Base-by-base conservation (phyloP, 176 grass and related monocot species). In the Bothriochloa decipiens region DNA sequence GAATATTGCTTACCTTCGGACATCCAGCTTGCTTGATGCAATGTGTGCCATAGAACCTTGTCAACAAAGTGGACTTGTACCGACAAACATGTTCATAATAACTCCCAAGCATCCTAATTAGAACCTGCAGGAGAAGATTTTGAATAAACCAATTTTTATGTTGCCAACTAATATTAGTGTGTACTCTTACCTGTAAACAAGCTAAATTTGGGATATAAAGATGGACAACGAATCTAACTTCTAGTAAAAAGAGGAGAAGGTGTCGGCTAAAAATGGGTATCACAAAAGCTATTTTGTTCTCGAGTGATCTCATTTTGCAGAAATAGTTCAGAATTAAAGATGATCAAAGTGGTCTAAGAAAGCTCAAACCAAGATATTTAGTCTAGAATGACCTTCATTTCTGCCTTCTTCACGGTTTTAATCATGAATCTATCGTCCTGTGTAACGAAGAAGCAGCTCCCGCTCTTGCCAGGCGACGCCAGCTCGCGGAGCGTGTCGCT, bases 381-480 rank as follows among this genome's bases (percentile, higher is more conserved):
- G 12, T 42, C 43, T 50, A 49, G 52, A 73, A 84, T 83, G 68
- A 97, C 94, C 91, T 94, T 94, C 62, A 92, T 80, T 88, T 97
- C 94, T 36, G 91, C 87, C 82, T 94, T 94, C 82, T 84, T 94
- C 60, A 97, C 81, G 11, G 94, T 94, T 77, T 97, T 97, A 46
- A 97, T 90, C 89, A 97, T 97, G 87, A 94, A 97, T 3, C 89
- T 83, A 53, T 92, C 91, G 25, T 97, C 94, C 72, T 97, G 91
- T 14, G 94, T 94, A 11, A 97, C 72, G 62, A 94, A 94, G 83
- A 94, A 97, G 82, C 92, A 83, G 81, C 94, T 97, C 52, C 94
- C 89, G 40, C 94, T 94, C 82, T 97, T 97, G 16, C 94, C 94
- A 23, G 91, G 94, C 3, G 94, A 97, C 1, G 91, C 92, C 35